Evolutionary conservation across 805 yeast genomes (phyloP).

Genomic region (Saccharomyces jurei): DNA sequence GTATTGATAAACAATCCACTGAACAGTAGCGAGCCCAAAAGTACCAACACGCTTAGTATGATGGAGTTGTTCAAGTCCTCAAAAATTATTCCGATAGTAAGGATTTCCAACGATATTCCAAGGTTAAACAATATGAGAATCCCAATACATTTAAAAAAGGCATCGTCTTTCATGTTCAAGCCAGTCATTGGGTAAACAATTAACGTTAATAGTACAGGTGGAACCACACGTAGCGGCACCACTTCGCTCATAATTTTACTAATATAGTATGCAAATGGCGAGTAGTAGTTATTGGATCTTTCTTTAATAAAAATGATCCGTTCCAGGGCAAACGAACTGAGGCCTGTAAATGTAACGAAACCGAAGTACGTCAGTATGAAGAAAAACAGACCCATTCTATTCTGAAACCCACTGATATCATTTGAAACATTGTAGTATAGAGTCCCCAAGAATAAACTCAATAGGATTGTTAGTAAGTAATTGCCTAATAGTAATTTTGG

Average conservation of each 20-base stretch:
- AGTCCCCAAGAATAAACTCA: slow-evolving; percentile 80
- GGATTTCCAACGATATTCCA: slow-evolving; percentile 75
- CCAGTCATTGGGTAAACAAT: slow-evolving; percentile 90
- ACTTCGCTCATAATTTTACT: slow-evolving; percentile 87
- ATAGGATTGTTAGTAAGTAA: slow-evolving; percentile 63
- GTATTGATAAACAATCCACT: slow-evolving; percentile 92
- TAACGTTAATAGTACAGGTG: slow-evolving; percentile 73
- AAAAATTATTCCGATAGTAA: slow-evolving; percentile 79
- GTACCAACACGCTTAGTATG: slow-evolving; percentile 72
- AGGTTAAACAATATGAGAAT: slow-evolving; percentile 78
- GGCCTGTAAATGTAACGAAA: slow-evolving; percentile 84
- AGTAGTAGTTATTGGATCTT: slow-evolving; percentile 89
- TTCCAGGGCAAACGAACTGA: slow-evolving; percentile 82
- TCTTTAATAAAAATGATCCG: slow-evolving; percentile 86
- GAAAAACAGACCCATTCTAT: slow-evolving; percentile 87
- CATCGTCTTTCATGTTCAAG: slow-evolving; percentile 65
- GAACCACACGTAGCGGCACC: slow-evolving; percentile 85
- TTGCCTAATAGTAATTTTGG: slow-evolving; percentile 84
- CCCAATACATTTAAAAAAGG: slow-evolving; percentile 58
- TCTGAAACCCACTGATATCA: slow-evolving; percentile 94
- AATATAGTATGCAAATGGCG: slow-evolving; percentile 74
- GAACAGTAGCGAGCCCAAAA: slow-evolving; percentile 78
- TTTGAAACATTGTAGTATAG: slow-evolving; percentile 75
- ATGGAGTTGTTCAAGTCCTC: slow-evolving; percentile 91
- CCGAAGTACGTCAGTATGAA: slow-evolving; percentile 88